Percentiles rank a stretch among this genome's conserved stretches.
Evolutionary conservation across 352 stramenopile genomes (phyloP).

Genomic region (Globisporangium iwayamae): DNA sequence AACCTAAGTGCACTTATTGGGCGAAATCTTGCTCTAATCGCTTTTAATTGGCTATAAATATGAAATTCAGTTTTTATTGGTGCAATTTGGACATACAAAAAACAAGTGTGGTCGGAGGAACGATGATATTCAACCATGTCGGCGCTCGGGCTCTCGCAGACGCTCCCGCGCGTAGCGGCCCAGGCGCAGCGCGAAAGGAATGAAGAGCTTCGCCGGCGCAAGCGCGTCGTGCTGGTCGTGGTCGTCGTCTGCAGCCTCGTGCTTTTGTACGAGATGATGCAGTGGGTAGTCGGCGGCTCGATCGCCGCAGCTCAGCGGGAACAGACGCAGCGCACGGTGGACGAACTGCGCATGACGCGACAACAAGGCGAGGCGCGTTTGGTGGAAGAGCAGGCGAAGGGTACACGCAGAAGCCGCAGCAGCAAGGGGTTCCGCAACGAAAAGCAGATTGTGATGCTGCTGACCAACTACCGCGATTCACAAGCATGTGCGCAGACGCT

Average conservation of each 20-base stretch:
- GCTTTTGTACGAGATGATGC: constrained; percentile 35
- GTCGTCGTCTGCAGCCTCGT: constrained; percentile 22
- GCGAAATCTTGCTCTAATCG: too few species aligned
- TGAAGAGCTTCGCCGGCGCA: constrained; percentile 8
- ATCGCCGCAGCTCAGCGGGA: constrained; percentile 23
- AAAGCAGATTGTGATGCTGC: constrained; percentile 70
- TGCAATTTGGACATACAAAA: too few species aligned
- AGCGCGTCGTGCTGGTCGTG: constrained; percentile 24
- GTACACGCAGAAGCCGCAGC: constrained; percentile 7
- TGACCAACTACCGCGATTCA: constrained; percentile 64
- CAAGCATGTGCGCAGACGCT: constrained; percentile 54
- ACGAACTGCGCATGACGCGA: constrained; percentile 22
- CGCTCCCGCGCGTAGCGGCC: constrained; percentile 23
- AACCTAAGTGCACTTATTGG: too few species aligned
- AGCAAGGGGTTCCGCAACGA: constrained; percentile 54
- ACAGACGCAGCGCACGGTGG: constrained; percentile 24
- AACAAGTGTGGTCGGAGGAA: too few species aligned
- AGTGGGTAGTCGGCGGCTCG: constrained; percentile 35
- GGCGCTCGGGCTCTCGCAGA: constrained; percentile 49
- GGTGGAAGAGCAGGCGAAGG: constrained; percentile 16
- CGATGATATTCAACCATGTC: too few species aligned
- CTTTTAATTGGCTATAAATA: too few species aligned
- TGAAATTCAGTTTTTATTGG: too few species aligned
- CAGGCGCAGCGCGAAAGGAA: constrained; percentile 15
- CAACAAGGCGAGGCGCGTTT: constrained; percentile 18